Conservation (phyloP, 495 filamentous ascomycete genomes). For the Glarea lozoyensis region DNA sequence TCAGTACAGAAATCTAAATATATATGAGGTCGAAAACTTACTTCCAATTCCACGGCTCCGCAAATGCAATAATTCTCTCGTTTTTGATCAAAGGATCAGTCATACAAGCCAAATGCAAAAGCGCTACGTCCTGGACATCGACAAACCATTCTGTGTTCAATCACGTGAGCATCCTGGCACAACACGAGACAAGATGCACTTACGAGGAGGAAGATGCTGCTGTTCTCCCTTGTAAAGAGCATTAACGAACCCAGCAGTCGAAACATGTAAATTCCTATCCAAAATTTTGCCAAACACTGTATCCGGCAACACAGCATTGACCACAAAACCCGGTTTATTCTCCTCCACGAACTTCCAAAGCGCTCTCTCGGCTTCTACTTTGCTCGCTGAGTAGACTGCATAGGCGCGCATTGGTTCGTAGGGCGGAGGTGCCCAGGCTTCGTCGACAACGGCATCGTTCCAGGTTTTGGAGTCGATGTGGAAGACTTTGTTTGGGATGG, state of each 20-base stretch:
- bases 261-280: constrained; percentile 19
- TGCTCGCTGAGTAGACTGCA: constrained; percentile 40
- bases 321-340: constrained; percentile 34
- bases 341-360: constrained; percentile 42
- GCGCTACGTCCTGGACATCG: constrained; percentile 40
- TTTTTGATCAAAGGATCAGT: constrained; percentile 30
- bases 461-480: constrained; percentile 32
- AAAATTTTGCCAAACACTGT: constrained; percentile 29
- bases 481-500: constrained; percentile 19
- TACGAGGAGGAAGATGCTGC: constrained; percentile 22
- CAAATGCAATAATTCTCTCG: constrained; percentile 37
- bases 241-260: constrained; percentile 20
- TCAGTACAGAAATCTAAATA: background rate
- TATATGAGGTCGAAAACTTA: background rate
- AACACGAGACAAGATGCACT: background rate
- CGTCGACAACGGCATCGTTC: constrained; percentile 36
- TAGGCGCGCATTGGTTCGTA: constrained; percentile 20
- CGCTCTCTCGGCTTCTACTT: constrained; percentile 39
- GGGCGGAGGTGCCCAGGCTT: constrained; percentile 33
- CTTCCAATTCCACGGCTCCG: constrained; percentile 7
- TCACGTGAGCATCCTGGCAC: constrained; percentile 2
- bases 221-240: constrained; percentile 22
- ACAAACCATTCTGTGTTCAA: constrained; percentile 33
- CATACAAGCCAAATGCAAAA: constrained; percentile 38
- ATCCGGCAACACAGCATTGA: constrained; percentile 41